Percentiles rank a stretch among this genome's conserved stretches.
phyloP scores from a whole-genome alignment of 768 basidiomycete species.

The Tulasnella sp. region DNA sequence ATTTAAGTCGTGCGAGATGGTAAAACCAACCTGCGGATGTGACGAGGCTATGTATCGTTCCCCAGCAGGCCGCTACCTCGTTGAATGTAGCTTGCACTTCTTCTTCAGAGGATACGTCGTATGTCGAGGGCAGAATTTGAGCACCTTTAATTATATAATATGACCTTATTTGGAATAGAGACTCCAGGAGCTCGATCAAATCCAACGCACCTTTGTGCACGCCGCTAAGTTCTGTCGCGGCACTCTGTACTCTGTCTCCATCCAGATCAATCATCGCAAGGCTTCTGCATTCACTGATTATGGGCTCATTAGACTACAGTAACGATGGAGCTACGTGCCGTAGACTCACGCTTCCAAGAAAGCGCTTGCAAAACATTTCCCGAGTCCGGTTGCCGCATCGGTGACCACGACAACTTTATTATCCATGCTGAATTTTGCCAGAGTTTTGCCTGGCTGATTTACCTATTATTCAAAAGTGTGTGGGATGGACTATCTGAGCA shows the following conservation, averaged over 20 bases:
- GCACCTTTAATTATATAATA: constrained; percentile 39
- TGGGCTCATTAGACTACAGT: background rate
- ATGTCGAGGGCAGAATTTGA: constrained; percentile 62
- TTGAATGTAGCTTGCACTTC: constrained; percentile 65
- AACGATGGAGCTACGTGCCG: background rate
- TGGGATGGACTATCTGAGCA: no score
- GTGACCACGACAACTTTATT: constrained; percentile 80
- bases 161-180: constrained; percentile 41
- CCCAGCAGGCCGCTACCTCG: constrained; percentile 49
- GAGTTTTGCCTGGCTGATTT: background rate
- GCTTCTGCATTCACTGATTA: constrained; percentile 59
- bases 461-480: no score
- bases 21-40: constrained; percentile 62
- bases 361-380: constrained; percentile 81
- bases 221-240: constrained; percentile 56
- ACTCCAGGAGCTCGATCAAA: constrained; percentile 26
- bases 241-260: constrained; percentile 48
- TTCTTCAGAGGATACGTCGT: constrained; percentile 77
- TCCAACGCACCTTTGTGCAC: constrained; percentile 31
- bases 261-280: constrained; percentile 77
- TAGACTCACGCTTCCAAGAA: constrained; percentile 68
- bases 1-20: no score
- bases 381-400: constrained; percentile 85
- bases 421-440: constrained; percentile 13
- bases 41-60: constrained; percentile 70